These are phyloP conservation scores for Annulohypoxylon nitens DNA, from an alignment of 495 filamentous ascomycete genomes.

Conservation along the genomic window DNA sequence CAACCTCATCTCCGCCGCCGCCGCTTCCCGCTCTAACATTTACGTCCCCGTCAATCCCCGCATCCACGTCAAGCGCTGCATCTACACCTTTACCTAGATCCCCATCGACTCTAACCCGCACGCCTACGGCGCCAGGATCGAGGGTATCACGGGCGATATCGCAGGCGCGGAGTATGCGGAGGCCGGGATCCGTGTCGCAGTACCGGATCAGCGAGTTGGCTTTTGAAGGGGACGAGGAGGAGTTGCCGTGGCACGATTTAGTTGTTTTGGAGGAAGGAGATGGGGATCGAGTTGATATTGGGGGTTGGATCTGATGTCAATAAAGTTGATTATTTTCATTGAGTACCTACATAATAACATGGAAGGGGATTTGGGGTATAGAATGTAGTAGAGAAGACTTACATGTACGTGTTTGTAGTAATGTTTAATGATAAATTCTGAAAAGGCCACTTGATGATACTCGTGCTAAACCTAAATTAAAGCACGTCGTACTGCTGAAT, in stretches of 20 bases:
- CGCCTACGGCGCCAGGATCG: background rate
- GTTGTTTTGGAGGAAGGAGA: conserved; percentile 13
- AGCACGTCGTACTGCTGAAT: no score
- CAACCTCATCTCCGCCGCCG: conserved; percentile 11
- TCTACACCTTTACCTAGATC: background rate
- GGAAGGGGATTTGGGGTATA: background rate
- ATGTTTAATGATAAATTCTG: conserved; percentile 11
- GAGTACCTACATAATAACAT: background rate
- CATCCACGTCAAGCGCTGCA: background rate
- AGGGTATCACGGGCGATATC: background rate
- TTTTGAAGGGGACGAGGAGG: conserved; percentile 26
- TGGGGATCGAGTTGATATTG: background rate
- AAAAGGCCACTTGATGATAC: no score
- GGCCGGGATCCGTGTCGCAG: background rate
- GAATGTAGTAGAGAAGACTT: background rate
- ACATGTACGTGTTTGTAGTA: conserved; percentile 8
- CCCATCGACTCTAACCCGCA: background rate
- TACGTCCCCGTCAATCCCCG: background rate
- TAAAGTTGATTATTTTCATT: background rate
- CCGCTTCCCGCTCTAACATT: background rate
- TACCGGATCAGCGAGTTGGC: conserved; percentile 38
- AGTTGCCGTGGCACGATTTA: conserved; percentile 21
- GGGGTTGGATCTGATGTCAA: conserved; percentile 25
- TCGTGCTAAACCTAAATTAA: no score
- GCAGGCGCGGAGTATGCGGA: background rate